phyloP scores from a whole-genome alignment of 768 basidiomycete genomes.

The Psilocybe cubensis region DNA sequence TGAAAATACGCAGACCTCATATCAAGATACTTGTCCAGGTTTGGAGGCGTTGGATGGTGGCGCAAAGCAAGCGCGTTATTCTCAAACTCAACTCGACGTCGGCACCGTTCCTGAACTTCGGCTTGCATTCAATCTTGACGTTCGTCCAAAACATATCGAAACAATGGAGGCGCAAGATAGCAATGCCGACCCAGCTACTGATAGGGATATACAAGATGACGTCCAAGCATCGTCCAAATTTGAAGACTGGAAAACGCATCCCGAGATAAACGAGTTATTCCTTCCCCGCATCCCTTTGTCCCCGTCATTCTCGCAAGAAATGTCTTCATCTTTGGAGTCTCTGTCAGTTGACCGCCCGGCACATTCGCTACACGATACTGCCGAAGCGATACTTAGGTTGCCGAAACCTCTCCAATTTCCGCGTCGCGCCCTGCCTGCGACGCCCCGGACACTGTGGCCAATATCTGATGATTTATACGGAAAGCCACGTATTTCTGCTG shows the following conservation, averaged over 20 bases:
- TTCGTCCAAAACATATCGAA: neutral
- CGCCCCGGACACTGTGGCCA: constrained; percentile 3
- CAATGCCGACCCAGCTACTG: constrained; percentile 1
- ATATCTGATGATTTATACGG: neutral
- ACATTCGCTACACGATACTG: neutral
- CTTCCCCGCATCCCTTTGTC: neutral
- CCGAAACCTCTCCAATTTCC: neutral
- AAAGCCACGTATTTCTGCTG: neutral
- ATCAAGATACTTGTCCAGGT: neutral
- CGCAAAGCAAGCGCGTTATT: constrained; percentile 7
- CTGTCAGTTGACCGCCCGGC: constrained; percentile 13
- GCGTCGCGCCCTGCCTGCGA: neutral
- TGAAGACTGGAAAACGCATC: neutral
- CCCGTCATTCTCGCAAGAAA: constrained; percentile 10
- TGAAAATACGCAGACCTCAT: neutral
- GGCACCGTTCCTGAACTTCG: neutral
- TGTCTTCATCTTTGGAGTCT: neutral
- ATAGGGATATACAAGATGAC: neutral
- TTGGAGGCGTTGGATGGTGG: neutral
- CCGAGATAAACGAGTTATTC: neutral
- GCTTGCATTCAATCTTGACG: neutral
- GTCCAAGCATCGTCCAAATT: neutral
- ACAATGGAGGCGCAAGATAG: neutral
- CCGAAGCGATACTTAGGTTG: neutral
- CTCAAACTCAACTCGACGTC: constrained; percentile 4